Percentiles rank a stretch among this genome's conserved stretches.
These are phyloP conservation scores for Kandelia obovata DNA, from an alignment of 345 rosid species.

Conservation along the genomic window DNA sequence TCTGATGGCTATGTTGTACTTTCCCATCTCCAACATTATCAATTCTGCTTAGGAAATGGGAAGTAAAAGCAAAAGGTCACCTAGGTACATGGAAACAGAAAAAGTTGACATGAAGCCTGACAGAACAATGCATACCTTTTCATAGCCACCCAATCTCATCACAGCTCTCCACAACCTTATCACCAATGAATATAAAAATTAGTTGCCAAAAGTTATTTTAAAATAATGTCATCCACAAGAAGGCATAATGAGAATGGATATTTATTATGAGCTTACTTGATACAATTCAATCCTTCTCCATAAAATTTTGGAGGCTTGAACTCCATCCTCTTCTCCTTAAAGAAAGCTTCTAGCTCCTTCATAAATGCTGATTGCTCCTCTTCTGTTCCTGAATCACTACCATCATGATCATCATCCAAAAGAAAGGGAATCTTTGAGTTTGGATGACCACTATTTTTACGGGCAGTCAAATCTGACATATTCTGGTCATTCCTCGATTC, in stretches of 20 bases:
- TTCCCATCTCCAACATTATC: conserved; percentile 1
- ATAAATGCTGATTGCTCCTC: conserved; percentile 57
- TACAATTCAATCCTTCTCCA: conserved; percentile 63
- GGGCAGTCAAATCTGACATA: conserved; percentile 21
- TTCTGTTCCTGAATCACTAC: conserved; percentile 62
- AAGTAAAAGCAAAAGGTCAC: too few species aligned
- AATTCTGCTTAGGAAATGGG: neutral
- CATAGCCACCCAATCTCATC: conserved; percentile 67
- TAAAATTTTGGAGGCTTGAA: conserved; percentile 76
- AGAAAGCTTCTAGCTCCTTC: conserved; percentile 57
- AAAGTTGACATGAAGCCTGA: neutral
- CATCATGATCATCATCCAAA: conserved; percentile 41
- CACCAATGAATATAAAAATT: conserved; percentile 3
- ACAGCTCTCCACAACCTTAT: conserved; percentile 72
- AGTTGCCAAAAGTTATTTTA: conserved; percentile 1
- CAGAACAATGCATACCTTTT: conserved; percentile 40
- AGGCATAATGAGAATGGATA: neutral
- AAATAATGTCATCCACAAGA: neutral
- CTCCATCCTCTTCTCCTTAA: conserved; percentile 51
- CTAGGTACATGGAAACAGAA: too few species aligned
- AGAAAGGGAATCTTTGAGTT: conserved; percentile 32
- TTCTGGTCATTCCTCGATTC: conserved; percentile 33
- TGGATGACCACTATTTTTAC: conserved; percentile 32
- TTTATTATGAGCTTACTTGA: conserved; percentile 44
- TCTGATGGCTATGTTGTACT: neutral